These are phyloP conservation scores for Lentinula boryana DNA, from an alignment of 768 basidiomycete genomes.

Conservation along the genomic window DNA sequence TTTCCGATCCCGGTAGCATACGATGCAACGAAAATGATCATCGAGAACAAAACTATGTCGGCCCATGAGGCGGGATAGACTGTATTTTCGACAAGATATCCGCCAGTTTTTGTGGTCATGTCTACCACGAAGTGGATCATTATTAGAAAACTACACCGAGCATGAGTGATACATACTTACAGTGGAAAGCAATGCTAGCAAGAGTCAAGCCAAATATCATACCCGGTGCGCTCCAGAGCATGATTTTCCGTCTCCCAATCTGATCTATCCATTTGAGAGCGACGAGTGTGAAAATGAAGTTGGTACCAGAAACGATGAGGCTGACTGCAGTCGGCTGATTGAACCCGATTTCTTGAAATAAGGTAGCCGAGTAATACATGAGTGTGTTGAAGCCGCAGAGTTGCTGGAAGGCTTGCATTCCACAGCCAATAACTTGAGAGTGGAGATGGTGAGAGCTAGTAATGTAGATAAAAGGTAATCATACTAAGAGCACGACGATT, in stretches of 20 bases:
- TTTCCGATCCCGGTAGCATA: conserved; percentile 79
- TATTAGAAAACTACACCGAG: background rate
- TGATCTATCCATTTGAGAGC: conserved; percentile 72
- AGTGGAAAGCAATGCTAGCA: conserved; percentile 61
- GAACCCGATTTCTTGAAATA: conserved; percentile 79
- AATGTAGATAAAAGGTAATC: conserved; percentile 15
- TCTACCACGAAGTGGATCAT: conserved; percentile 23
- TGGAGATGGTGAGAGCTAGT: background rate
- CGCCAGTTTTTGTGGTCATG: conserved; percentile 56
- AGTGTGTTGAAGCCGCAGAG: conserved; percentile 82
- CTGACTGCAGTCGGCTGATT: conserved; percentile 79
- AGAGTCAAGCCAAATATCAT: conserved; percentile 65
- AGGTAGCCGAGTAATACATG: conserved; percentile 64
- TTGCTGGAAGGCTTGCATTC: conserved; percentile 81
- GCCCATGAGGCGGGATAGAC: conserved; percentile 60
- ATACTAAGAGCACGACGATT: conserved; percentile 68
- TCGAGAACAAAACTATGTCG: conserved; percentile 64
- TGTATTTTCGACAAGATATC: conserved; percentile 51
- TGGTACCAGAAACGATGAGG: conserved; percentile 71
- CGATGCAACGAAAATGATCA: conserved; percentile 78
- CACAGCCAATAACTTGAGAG: conserved; percentile 61
- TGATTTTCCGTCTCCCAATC: conserved; percentile 63
- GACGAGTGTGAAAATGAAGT: conserved; percentile 72
- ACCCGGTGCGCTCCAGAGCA: conserved; percentile 65
- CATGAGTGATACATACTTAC: conserved; percentile 30